Evolutionary conservation across 176 grass and related monocot genomes (phyloP).

Genomic region (Oryza longistaminata): DNA sequence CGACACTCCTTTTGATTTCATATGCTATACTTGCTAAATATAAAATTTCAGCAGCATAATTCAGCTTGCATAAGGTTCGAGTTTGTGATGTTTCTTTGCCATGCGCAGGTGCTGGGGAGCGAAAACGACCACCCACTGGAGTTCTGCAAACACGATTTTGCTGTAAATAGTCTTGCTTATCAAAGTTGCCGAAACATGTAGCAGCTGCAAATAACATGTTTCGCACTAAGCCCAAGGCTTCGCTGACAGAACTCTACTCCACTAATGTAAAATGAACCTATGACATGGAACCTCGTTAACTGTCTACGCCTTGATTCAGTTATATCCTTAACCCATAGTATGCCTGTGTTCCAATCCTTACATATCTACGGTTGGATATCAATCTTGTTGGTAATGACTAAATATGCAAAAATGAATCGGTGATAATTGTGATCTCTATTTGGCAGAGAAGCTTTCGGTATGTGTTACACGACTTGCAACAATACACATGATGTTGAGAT

Average conservation of each 20-base stretch:
- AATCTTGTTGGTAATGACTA: too few relatives aligned
- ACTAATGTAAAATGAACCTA: background rate
- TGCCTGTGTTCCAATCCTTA: background rate
- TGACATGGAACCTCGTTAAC: background rate
- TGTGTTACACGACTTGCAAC: too few relatives aligned
- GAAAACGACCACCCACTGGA: background rate
- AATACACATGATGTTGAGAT: too few relatives aligned
- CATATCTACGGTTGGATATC: too few relatives aligned
- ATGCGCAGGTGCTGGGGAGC: slow-evolving; percentile 25
- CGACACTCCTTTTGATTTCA: slow-evolving; percentile 28
- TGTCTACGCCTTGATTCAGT: background rate
- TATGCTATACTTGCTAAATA: slow-evolving; percentile 9
- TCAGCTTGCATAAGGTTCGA: slow-evolving; percentile 13
- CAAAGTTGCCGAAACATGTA: slow-evolving; percentile 14
- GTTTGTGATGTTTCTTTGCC: slow-evolving; percentile 21
- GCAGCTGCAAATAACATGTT: slow-evolving; percentile 27
- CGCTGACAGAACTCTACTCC: background rate
- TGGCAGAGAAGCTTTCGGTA: too few relatives aligned
- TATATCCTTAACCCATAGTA: background rate
- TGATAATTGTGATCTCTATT: too few relatives aligned
- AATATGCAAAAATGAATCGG: too few relatives aligned
- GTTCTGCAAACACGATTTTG: slow-evolving; percentile 22
- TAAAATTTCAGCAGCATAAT: background rate
- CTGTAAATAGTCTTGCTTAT: slow-evolving; percentile 28
- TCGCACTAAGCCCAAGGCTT: slow-evolving; percentile 9